Base-by-base conservation (phyloP, 2,329 filamentous ascomycete genomes). In the Botrytis porri region DNA sequence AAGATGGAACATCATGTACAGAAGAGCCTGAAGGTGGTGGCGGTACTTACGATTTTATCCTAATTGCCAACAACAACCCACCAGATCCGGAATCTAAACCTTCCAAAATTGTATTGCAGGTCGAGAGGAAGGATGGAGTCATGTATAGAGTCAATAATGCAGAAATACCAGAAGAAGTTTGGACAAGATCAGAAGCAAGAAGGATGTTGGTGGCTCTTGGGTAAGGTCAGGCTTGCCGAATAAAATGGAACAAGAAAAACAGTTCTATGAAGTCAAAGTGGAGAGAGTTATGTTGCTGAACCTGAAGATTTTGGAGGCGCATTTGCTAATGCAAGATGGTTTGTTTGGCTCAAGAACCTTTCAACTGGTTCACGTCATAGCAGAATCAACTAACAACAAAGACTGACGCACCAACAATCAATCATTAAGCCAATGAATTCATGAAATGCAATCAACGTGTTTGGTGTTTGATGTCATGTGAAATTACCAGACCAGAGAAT, bases 161-260 rank as follows among this genome's bases (percentile, higher is more conserved):
- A n/a, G 63, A 43, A 10, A 66, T 66, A 45, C 39, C n/a, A 48
- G 63, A 66, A 22, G 63, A 66, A 29, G 41, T 37, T 48, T 66
- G 63, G 41, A 22, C 14, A 20, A 32, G 10, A 22, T 32, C 37
- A 16, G n/a, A 48, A 12, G 39, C 10, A 18, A 45, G 16, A 35
- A 45, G 25, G 5, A 48, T 48, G n/a, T 18, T 66, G n/a, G 63
- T 66, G 5, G 41, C 63, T 35, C 45, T 66, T 32, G 63, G 63
- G 3, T 45, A n/a, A 66, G 29, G 16, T 32, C 22, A 29, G 12
- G n/a, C 32, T 61, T 16, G 14, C n/a, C 18, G 51, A 29, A 29
- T 57, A 9, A n/a, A 54, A n/a, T 7, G 4, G n/a, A n/a, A 54
- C 48, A n/a, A 54, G 51, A 29, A 25, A 54, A 54, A 18, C 14